Conservation (phyloP, 2,329 filamentous ascomycete species). For the Penicillium rolfsii region DNA sequence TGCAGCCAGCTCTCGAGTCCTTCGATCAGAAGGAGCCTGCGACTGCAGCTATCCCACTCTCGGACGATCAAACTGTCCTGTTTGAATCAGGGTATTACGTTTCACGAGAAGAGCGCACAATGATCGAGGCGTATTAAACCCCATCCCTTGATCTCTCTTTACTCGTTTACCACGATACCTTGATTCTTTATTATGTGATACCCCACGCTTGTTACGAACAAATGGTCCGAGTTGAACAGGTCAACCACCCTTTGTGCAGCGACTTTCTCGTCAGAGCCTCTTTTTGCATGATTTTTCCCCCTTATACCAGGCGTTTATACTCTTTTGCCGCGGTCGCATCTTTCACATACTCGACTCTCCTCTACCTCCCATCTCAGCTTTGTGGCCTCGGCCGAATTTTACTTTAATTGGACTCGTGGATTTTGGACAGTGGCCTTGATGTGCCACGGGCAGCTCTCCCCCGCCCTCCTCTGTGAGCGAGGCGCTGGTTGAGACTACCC, state of each 20-base stretch:
- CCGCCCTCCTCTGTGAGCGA: constrained; percentile 7
- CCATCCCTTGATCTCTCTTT: constrained; percentile 8
- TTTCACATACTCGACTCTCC: constrained; percentile 7
- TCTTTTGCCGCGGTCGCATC: constrained; percentile 12
- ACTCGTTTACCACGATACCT: constrained; percentile 26
- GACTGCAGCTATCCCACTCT: constrained; percentile 46
- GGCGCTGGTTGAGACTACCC: constrained; percentile 27
- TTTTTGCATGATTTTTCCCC: constrained; percentile 8
- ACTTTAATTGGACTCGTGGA: constrained; percentile 5
- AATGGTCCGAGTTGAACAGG: constrained; percentile 11
- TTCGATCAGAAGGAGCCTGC: constrained; percentile 63
- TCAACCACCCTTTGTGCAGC: constrained; percentile 8
- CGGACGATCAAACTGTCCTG: constrained; percentile 42
- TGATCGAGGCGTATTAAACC: constrained; percentile 55
- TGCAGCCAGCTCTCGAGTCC: constrained; percentile 57
- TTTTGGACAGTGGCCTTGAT: neutral
- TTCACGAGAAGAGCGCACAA: constrained; percentile 47
- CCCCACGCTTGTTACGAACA: constrained; percentile 27
- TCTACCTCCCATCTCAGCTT: constrained; percentile 12
- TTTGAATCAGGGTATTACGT: constrained; percentile 56
- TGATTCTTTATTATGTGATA: constrained; percentile 27
- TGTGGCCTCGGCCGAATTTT: neutral
- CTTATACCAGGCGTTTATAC: constrained; percentile 28
- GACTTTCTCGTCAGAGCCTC: constrained; percentile 7
- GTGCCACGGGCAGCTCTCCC: constrained; percentile 25